A percentile compares a stretch with the other conserved stretches of the same genome.
phyloP scores from a whole-genome alignment of 768 basidiomycete genomes.

The Phylloporus arenicola region DNA sequence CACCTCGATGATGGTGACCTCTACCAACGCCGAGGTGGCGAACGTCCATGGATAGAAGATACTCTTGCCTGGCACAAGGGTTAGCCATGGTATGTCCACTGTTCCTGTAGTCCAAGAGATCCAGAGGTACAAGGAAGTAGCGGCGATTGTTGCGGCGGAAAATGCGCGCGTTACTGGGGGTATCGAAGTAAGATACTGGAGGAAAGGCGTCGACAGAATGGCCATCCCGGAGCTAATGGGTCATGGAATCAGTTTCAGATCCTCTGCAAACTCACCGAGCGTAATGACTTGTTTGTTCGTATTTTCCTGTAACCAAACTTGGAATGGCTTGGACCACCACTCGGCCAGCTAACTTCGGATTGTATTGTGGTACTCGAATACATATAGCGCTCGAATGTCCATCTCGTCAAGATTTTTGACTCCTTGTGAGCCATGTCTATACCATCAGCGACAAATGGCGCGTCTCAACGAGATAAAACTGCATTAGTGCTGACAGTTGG shows the following conservation, averaged over 20 bases:
- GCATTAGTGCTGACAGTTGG: neutral
- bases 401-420: too few species aligned
- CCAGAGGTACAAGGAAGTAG: constrained; percentile 60
- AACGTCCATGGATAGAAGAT: constrained; percentile 92
- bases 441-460: neutral
- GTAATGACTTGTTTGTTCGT: constrained; percentile 19
- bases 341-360: too few species aligned
- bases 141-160: constrained; percentile 53
- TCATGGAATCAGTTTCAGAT: constrained; percentile 8
- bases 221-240: constrained; percentile 48
- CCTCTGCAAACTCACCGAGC: neutral
- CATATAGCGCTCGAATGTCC: too few species aligned
- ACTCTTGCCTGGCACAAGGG: constrained; percentile 75
- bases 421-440: too few species aligned
- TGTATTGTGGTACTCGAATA: too few species aligned
- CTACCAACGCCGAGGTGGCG: constrained; percentile 83
- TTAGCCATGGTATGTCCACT: constrained; percentile 58
- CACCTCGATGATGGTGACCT: constrained; percentile 80
- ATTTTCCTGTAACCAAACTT: constrained; percentile 9
- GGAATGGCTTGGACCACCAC: too few species aligned
- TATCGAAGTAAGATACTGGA: constrained; percentile 63
- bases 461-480: neutral
- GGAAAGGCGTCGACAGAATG: constrained; percentile 65
- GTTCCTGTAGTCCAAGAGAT: constrained; percentile 49
- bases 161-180: constrained; percentile 77